Conservation (phyloP, 23 red algal species). For the Gracilaria gracilis region DNA sequence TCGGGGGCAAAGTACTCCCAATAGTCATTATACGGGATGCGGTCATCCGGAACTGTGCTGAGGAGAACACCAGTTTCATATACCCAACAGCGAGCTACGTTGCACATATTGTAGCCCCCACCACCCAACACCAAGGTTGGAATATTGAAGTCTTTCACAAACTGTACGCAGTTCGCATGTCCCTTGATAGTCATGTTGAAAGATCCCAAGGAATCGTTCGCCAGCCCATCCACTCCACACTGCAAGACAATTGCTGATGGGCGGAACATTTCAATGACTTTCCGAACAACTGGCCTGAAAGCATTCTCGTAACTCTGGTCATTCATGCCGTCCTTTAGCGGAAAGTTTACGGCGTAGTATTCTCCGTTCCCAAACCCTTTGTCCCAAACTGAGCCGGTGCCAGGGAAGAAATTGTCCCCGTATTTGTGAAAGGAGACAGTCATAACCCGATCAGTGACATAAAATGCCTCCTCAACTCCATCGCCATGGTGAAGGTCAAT, state of each 20-base stretch:
- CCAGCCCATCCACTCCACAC: conserved; percentile 70
- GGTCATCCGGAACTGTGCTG: conserved; percentile 33
- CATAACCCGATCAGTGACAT: conserved; percentile 73
- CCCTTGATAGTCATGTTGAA: conserved; percentile 75
- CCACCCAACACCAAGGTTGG: conserved; percentile 77
- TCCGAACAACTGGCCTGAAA: conserved; percentile 53
- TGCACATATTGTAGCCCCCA: conserved; percentile 80
- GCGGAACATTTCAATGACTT: conserved; percentile 71
- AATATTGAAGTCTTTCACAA: conserved; percentile 58
- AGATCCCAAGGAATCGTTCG: conserved; percentile 49
- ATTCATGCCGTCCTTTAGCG: conserved; percentile 72
- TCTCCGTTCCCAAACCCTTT: conserved; percentile 54
- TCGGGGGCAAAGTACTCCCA: conserved; percentile 73
- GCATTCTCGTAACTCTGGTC: conserved; percentile 57
- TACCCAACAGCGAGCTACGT: conserved; percentile 74
- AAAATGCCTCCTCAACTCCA: conserved; percentile 81
- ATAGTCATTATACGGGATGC: conserved; percentile 78
- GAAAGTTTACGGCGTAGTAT: conserved; percentile 72
- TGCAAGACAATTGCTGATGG: conserved; percentile 68
- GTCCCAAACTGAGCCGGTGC: conserved; percentile 63
- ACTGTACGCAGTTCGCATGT: conserved; percentile 62
- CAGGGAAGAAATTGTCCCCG: conserved; percentile 72
- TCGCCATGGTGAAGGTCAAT: conserved; percentile 82
- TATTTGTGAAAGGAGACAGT: conserved; percentile 80
- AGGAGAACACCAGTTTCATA: conserved; percentile 69